phyloP scores from a whole-genome alignment of 805 yeast species.

The Maudiozyma saulgeensis region DNA sequence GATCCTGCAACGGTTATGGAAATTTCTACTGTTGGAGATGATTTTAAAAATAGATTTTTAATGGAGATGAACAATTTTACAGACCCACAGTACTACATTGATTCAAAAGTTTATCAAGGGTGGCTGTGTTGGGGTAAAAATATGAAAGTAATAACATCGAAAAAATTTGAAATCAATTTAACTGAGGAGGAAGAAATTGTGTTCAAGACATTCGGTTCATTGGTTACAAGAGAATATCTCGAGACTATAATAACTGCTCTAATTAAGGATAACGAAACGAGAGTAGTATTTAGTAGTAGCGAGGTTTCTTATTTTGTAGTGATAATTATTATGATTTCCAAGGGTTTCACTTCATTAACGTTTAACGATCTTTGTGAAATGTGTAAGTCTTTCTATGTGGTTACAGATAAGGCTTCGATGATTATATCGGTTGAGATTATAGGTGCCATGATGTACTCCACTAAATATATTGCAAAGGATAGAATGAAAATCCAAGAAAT shows the following conservation, averaged over 20 bases:
- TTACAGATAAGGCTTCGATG: conserved; percentile 67
- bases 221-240: conserved; percentile 53
- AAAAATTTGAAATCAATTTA: conserved; percentile 30
- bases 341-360: conserved; percentile 32
- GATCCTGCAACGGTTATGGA: conserved; percentile 33
- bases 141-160: conserved; percentile 32
- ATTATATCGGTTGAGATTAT: conserved; percentile 64
- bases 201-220: conserved; percentile 35
- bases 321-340: conserved; percentile 40
- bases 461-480: conserved; percentile 34
- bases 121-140: conserved; percentile 69
- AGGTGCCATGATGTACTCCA: conserved; percentile 49
- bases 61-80: conserved; percentile 42
- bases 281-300: conserved; percentile 54
- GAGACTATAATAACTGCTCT: conserved; percentile 38
- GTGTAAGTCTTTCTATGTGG: conserved; percentile 42
- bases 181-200: conserved; percentile 35
- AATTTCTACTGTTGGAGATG: conserved; percentile 36
- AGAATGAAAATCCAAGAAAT: conserved; percentile 34
- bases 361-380: conserved; percentile 46
- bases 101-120: conserved; percentile 47
- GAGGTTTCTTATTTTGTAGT: conserved; percentile 50
- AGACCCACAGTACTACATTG: conserved; percentile 46
- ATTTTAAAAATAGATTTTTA: conserved; percentile 35
- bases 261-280: conserved; percentile 59